Evolutionary conservation across 2,329 filamentous ascomycete species (phyloP).

Genomic region (Apiospora phragmitis): DNA sequence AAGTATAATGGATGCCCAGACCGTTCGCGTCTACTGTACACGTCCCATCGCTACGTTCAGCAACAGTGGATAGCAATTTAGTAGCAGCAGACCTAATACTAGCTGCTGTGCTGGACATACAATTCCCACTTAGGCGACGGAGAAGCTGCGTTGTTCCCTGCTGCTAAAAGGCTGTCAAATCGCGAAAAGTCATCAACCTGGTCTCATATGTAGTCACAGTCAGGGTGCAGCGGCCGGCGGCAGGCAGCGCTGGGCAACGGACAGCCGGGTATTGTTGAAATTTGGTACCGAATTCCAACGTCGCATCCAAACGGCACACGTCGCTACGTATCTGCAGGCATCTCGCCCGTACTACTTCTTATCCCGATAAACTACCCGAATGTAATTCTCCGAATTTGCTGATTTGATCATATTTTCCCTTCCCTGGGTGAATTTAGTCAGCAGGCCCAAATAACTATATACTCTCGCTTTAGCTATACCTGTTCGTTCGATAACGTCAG

Average conservation of each 20-base stretch:
- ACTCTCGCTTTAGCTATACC: neutral
- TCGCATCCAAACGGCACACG: neutral
- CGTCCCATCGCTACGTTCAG: neutral
- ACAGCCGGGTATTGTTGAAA: neutral
- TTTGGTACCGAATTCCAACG: neutral
- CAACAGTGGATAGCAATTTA: neutral
- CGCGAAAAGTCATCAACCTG: neutral
- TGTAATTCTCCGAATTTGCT: neutral
- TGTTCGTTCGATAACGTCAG: too few species aligned
- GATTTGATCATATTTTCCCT: neutral
- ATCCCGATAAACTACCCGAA: neutral
- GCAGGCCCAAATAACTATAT: neutral
- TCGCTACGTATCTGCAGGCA: neutral
- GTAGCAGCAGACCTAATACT: neutral
- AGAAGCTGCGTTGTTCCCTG: neutral
- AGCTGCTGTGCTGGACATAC: neutral
- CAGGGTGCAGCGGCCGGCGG: neutral
- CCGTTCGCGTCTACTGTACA: neutral
- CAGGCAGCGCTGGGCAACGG: neutral
- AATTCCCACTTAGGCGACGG: neutral
- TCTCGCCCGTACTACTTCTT: neutral
- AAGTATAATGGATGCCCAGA: neutral
- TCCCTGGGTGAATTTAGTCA: neutral
- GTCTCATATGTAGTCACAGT: neutral
- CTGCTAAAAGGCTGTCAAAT: neutral